phyloP scores from a whole-genome alignment of 163 green algal species.

The Picocystis sp. region DNA sequence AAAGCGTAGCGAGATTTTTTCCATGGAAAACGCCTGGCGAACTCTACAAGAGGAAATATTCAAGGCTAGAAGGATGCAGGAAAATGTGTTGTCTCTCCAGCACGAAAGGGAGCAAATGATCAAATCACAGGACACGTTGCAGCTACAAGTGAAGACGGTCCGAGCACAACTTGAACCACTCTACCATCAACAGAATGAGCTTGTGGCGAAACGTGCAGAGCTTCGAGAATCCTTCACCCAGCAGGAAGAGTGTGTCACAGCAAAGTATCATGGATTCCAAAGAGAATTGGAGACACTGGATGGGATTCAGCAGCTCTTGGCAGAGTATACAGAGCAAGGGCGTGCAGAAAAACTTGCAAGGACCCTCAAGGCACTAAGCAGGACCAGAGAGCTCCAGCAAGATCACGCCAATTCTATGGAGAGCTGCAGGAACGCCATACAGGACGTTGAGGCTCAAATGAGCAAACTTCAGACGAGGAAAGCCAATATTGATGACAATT shows the following conservation, averaged over 20 bases:
- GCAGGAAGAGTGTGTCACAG: not conserved
- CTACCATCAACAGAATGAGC: not conserved
- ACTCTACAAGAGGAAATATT: no score
- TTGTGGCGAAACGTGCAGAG: slow-evolving; percentile 2
- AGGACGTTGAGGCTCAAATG: slow-evolving; percentile 14
- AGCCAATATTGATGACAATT: slow-evolving; percentile 9
- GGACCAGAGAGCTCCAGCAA: slow-evolving; percentile 6
- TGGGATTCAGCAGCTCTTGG: no score
- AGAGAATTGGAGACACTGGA: no score
- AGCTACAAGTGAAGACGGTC: no score
- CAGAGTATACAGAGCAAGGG: not conserved
- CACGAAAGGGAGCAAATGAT: no score
- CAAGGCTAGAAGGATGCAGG: no score
- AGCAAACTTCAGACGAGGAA: slow-evolving; percentile 11
- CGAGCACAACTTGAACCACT: no score
- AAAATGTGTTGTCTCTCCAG: no score
- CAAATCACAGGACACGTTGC: no score
- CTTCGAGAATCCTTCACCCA: not conserved
- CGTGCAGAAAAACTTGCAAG: slow-evolving; percentile 1
- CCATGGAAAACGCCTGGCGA: no score
- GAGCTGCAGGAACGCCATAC: slow-evolving; percentile 6
- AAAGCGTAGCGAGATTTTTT: no score
- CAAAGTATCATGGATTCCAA: no score
- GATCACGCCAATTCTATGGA: not conserved
- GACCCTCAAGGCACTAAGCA: slow-evolving; percentile 12